phyloP scores from a whole-genome alignment of 306 rosid species.

The peach (Prunus persica) region DNA sequence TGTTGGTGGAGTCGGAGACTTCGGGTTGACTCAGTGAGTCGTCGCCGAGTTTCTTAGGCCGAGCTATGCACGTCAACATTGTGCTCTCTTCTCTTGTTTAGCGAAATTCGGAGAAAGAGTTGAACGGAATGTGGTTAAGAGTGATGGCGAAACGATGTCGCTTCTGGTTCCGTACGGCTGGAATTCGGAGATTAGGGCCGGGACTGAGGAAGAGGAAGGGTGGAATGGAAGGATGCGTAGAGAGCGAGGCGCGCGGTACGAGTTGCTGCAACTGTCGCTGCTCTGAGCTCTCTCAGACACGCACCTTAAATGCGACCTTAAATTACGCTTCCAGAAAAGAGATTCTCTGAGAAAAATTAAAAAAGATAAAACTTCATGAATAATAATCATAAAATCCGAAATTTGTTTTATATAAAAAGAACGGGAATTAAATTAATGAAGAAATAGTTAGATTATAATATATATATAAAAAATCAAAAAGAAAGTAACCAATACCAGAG shows the following conservation, averaged over 20 bases:
- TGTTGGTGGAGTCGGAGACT: constrained; percentile 49
- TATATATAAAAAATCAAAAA: too few relatives aligned
- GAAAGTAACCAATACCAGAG: not conserved
- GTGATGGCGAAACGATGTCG: not conserved
- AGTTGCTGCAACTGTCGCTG: not conserved
- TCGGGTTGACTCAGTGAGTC: constrained; percentile 62
- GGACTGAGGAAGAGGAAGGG: not conserved
- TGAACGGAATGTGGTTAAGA: not conserved
- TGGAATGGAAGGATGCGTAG: not conserved
- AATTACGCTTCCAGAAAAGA: not conserved
- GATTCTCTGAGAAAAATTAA: not conserved
- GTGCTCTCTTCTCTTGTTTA: constrained; percentile 10
- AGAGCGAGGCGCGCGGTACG: not conserved
- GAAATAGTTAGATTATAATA: too few relatives aligned
- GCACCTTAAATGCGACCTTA: not conserved
- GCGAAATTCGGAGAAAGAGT: not conserved
- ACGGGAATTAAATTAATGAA: not conserved
- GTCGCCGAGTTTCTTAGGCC: constrained; percentile 76
- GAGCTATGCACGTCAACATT: constrained; percentile 93
- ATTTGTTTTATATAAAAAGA: too few relatives aligned
- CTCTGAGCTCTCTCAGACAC: not conserved
- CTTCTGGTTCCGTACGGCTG: not conserved
- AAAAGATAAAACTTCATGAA: not conserved
- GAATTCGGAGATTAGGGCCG: not conserved
- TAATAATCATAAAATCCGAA: not conserved